Conservation (phyloP, 495 filamentous ascomycete species). For the Gamarada debralockiae region DNA sequence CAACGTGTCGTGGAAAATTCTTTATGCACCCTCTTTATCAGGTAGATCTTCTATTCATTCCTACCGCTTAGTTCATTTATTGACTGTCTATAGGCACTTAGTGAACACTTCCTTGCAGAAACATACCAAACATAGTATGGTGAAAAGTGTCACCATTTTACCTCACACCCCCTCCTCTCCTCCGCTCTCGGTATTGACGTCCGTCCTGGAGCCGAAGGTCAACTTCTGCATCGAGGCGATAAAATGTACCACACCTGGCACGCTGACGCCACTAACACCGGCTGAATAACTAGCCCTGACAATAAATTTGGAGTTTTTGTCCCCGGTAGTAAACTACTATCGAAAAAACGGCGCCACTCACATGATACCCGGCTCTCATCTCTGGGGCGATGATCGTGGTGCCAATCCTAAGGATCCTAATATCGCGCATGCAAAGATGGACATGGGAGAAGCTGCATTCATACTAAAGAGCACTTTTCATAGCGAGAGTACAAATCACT, state of each 20-base stretch:
- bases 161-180: slow-evolving; percentile 24
- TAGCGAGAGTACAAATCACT: slow-evolving; percentile 24
- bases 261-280: slow-evolving; percentile 8
- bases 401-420: slow-evolving; percentile 7
- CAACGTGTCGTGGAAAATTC: slow-evolving; percentile 23
- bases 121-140: slow-evolving; percentile 27
- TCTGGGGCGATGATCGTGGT: slow-evolving; percentile 23
- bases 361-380: slow-evolving; percentile 27
- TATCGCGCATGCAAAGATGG: slow-evolving; percentile 20
- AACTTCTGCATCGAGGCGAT: slow-evolving; percentile 31
- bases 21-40: slow-evolving; percentile 15
- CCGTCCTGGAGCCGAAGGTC: slow-evolving; percentile 21
- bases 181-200: slow-evolving; percentile 27
- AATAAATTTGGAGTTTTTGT: slow-evolving; percentile 31
- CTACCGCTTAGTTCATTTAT: background rate
- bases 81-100: slow-evolving; percentile 13
- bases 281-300: slow-evolving; percentile 17
- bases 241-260: slow-evolving; percentile 30
- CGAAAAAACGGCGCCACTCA: slow-evolving; percentile 33
- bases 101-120: slow-evolving; percentile 15
- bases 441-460: slow-evolving; percentile 24
- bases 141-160: slow-evolving; percentile 17
- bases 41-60: too few species aligned
- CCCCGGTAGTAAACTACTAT: slow-evolving; percentile 29
- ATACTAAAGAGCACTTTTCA: slow-evolving; percentile 29